Evolutionary conservation across 2,329 filamentous ascomycete genomes (phyloP).

Genomic region (Fusarium tricinctum): DNA sequence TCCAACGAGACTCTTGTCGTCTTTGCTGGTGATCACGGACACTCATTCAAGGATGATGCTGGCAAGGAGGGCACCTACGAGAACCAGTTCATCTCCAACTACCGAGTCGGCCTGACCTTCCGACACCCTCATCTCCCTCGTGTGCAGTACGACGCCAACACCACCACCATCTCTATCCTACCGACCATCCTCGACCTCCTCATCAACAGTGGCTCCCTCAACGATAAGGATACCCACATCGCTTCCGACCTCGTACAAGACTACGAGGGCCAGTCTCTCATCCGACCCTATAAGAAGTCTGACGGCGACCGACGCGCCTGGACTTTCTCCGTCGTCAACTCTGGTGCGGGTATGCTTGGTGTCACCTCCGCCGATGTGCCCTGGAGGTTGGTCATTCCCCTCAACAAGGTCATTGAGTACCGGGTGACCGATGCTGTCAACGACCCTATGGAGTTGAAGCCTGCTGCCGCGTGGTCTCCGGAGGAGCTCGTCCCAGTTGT

Average conservation of each 20-base stretch:
- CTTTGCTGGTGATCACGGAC: constrained; percentile 54
- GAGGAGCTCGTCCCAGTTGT: constrained; percentile 42
- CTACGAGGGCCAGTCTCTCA: constrained; percentile 55
- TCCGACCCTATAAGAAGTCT: constrained; percentile 49
- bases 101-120: constrained; percentile 53
- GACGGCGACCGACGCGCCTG: constrained; percentile 50
- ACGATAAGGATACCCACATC: constrained; percentile 43
- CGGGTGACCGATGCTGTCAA: constrained; percentile 49
- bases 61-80: constrained; percentile 53
- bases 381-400: constrained; percentile 52
- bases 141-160: constrained; percentile 51
- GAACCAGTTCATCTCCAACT: constrained; percentile 50
- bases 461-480: constrained; percentile 49
- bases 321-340: constrained; percentile 56
- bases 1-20: constrained; percentile 55
- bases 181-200: constrained; percentile 55
- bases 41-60: constrained; percentile 54
- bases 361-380: constrained; percentile 52
- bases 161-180: constrained; percentile 53
- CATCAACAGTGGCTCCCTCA: constrained; percentile 53
- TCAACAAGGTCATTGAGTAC: constrained; percentile 53
- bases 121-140: constrained; percentile 53
- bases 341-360: constrained; percentile 53
- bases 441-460: constrained; percentile 51
- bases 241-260: constrained; percentile 51